Evolutionary conservation across 352 stramenopile species (phyloP).

Genomic region (Globisporangium irregulare): DNA sequence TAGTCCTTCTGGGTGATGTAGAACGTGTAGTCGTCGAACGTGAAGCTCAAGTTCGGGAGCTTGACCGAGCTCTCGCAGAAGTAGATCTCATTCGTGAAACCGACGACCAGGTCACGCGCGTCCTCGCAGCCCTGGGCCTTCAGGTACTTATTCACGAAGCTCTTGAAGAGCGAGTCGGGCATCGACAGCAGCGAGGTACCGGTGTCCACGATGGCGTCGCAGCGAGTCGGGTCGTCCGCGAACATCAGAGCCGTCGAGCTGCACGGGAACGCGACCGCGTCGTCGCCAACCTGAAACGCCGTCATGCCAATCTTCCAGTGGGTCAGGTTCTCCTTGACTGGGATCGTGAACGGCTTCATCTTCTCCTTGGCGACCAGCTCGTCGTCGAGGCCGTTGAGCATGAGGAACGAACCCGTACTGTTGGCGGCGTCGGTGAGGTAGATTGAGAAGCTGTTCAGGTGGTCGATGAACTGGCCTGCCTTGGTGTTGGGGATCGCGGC

Average conservation of each 20-base stretch:
- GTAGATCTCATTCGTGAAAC: slow-evolving; percentile 36
- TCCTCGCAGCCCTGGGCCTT: slow-evolving; percentile 28
- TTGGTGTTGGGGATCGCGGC: slow-evolving; percentile 36
- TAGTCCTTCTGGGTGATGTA: slow-evolving; percentile 63
- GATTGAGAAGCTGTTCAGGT: slow-evolving; percentile 63
- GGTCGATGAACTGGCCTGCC: slow-evolving; percentile 49
- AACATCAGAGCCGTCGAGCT: slow-evolving; percentile 10
- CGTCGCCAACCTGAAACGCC: slow-evolving; percentile 46
- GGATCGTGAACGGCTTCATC: slow-evolving; percentile 38
- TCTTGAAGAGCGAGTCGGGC: slow-evolving; percentile 29
- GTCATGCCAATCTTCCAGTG: slow-evolving; percentile 75
- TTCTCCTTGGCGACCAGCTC: slow-evolving; percentile 41
- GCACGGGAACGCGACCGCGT: slow-evolving; percentile 39
- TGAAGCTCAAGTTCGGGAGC: slow-evolving; percentile 48
- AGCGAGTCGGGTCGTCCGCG: slow-evolving; percentile 16
- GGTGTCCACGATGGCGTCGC: slow-evolving; percentile 56
- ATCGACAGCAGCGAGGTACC: slow-evolving; percentile 56
- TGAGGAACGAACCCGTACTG: slow-evolving; percentile 51
- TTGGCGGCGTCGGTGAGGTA: slow-evolving; percentile 48
- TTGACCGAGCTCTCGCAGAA: slow-evolving; percentile 45
- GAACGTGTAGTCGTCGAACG: slow-evolving; percentile 57
- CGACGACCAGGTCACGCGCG: background rate
- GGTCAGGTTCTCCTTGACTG: slow-evolving; percentile 32
- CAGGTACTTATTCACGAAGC: slow-evolving; percentile 36
- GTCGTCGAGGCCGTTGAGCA: slow-evolving; percentile 64